A percentile compares a stretch with the other conserved stretches of the same genome.
These are phyloP conservation scores for Primulina huaijiensis DNA, from an alignment of 257 asterid species.

Conservation along the genomic window DNA sequence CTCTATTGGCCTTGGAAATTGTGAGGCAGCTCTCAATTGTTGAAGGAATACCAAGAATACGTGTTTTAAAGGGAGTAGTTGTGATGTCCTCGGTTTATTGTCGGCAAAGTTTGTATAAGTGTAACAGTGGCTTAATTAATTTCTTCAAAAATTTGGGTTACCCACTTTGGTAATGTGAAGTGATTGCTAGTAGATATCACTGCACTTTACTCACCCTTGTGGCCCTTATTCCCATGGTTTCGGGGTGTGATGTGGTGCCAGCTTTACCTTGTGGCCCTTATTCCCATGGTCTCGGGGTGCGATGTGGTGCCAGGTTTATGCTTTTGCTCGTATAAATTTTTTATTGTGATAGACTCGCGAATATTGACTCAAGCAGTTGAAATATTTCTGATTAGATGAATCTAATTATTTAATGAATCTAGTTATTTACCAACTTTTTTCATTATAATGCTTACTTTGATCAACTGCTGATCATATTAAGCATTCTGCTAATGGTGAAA, in stretches of 20 bases:
- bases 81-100: background rate
- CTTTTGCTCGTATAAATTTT: background rate
- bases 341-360: no score
- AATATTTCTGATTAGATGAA: no score
- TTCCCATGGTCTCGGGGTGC: no score
- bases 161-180: background rate
- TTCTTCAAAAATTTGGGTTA: no score
- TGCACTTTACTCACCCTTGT: background rate
- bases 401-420: no score
- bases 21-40: no score
- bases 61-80: background rate
- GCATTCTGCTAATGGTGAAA: conserved; percentile 12
- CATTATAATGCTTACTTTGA: background rate
- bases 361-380: no score
- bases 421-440: background rate
- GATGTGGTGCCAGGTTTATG: background rate
- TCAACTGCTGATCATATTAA: conserved; percentile 7
- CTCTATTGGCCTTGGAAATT: no score
- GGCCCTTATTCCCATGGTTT: background rate
- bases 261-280: background rate
- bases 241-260: background rate
- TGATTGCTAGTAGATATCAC: background rate
- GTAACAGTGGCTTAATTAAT: no score
- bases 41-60: no score
- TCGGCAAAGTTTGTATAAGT: background rate